Evolutionary conservation across 2,329 filamentous ascomycete genomes (phyloP).

Genomic region (Claviceps pusilla): DNA sequence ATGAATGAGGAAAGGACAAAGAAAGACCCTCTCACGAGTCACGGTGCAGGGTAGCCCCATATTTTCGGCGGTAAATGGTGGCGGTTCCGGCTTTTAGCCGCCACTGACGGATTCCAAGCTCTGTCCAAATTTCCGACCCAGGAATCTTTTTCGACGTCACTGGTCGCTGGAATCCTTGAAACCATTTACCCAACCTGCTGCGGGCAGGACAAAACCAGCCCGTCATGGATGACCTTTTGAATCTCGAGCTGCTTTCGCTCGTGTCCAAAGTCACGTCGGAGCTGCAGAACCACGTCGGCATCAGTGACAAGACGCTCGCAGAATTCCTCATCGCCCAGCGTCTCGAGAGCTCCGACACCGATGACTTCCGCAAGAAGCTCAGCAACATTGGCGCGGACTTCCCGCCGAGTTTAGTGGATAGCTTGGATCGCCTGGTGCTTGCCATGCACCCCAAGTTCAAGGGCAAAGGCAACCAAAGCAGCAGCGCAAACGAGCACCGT

Average conservation of each 20-base stretch:
- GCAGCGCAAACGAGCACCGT: slow-evolving; percentile 24
- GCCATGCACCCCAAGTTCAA: slow-evolving; percentile 89
- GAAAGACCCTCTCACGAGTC: too few relatives aligned
- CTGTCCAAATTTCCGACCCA: not conserved
- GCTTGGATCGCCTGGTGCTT: slow-evolving; percentile 73
- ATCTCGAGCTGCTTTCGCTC: slow-evolving; percentile 83
- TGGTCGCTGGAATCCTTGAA: not conserved
- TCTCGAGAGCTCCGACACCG: slow-evolving; percentile 52
- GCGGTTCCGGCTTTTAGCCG: not conserved
- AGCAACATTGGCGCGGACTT: slow-evolving; percentile 67
- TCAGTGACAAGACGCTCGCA: slow-evolving; percentile 85
- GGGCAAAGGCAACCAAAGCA: slow-evolving; percentile 27
- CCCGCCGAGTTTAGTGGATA: slow-evolving; percentile 73
- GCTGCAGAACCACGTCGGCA: slow-evolving; percentile 81
- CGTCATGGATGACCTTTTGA: slow-evolving; percentile 76
- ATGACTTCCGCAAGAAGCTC: slow-evolving; percentile 63
- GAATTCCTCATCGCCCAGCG: slow-evolving; percentile 94
- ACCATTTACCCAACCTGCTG: not conserved
- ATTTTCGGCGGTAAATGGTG: not conserved
- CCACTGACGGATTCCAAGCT: not conserved
- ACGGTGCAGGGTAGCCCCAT: not conserved
- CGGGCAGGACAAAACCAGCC: slow-evolving; percentile 8
- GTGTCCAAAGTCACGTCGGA: slow-evolving; percentile 91
- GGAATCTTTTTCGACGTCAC: not conserved
- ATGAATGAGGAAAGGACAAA: too few relatives aligned